A percentile compares a stretch with the other conserved stretches of the same genome.
Conservation (phyloP, 2,329 filamentous ascomycete species). For the Colletotrichum brevisporum region DNA sequence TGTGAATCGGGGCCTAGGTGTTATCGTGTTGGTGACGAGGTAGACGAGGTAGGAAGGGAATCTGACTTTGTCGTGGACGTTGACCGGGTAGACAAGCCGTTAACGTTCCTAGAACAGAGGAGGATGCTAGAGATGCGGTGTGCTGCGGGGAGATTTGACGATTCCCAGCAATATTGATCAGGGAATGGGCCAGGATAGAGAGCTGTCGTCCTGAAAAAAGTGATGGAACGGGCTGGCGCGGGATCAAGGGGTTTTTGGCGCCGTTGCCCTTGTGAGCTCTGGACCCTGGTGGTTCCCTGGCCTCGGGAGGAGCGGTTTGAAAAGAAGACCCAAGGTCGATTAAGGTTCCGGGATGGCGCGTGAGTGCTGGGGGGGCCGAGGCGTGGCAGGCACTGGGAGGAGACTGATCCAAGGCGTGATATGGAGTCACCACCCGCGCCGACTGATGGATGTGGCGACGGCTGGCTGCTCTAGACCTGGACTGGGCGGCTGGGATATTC, state of each 20-base stretch:
- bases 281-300: slow-evolving; percentile 32
- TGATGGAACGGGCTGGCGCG: slow-evolving; percentile 35
- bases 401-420: slow-evolving; percentile 30
- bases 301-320: slow-evolving; percentile 33
- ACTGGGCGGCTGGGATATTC: slow-evolving; percentile 4
- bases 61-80: slow-evolving; percentile 4
- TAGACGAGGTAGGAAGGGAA: background rate
- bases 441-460: slow-evolving; percentile 34
- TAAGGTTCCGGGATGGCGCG: slow-evolving; percentile 40
- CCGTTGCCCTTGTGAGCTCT: slow-evolving; percentile 20
- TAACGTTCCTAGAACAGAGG: background rate
- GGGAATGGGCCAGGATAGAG: slow-evolving; percentile 16
- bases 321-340: slow-evolving; percentile 27
- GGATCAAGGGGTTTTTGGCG: slow-evolving; percentile 34
- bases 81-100: slow-evolving; percentile 6
- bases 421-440: slow-evolving; percentile 21
- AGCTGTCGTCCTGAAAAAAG: slow-evolving; percentile 19
- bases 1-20: slow-evolving; percentile 4
- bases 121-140: slow-evolving; percentile 4
- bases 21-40: slow-evolving; percentile 15
- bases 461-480: slow-evolving; percentile 23
- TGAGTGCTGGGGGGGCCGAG: slow-evolving; percentile 32
- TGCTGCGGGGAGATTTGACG: slow-evolving; percentile 4
- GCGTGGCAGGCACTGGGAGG: slow-evolving; percentile 31
- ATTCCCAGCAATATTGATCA: slow-evolving; percentile 9